Evolutionary conservation across 371 early-diverging fungal genomes (phyloP).

Genomic region (Rhizomucor miehei): DNA sequence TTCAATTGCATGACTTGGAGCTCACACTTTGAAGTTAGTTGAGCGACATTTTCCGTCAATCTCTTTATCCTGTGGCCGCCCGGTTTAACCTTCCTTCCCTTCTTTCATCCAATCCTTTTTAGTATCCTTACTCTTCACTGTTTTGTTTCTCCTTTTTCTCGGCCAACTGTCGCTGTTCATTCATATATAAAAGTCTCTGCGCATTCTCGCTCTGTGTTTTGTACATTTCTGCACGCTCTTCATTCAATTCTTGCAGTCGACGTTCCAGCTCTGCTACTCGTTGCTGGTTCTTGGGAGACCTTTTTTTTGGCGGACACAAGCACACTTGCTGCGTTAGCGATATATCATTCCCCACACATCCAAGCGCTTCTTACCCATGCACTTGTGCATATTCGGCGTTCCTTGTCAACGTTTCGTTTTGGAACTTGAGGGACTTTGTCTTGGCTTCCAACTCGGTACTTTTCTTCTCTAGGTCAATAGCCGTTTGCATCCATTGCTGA

Average conservation of each 20-base stretch:
- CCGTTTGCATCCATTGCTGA: slow-evolving; percentile 23
- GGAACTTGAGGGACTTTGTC: slow-evolving; percentile 2
- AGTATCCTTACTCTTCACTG: slow-evolving; percentile 62
- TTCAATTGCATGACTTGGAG: slow-evolving; percentile 56
- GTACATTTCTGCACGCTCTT: slow-evolving; percentile 88
- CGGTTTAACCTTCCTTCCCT: too few relatives aligned
- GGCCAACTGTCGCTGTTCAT: slow-evolving; percentile 67
- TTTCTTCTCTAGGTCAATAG: slow-evolving; percentile 21
- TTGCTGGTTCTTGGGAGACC: slow-evolving; percentile 50
- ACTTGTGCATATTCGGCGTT: slow-evolving; percentile 7
- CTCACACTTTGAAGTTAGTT: slow-evolving; percentile 45
- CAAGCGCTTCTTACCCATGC: slow-evolving; percentile 6
- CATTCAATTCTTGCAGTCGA: slow-evolving; percentile 72
- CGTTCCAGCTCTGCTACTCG: slow-evolving; percentile 72
- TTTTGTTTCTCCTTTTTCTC: slow-evolving; percentile 61
- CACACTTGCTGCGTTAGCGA: too few relatives aligned
- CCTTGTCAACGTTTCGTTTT: slow-evolving; percentile 4
- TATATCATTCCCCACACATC: neutral
- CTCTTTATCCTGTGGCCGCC: slow-evolving; percentile 54
- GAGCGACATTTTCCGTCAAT: slow-evolving; percentile 39
- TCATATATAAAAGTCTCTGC: slow-evolving; percentile 82
- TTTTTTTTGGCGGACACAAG: slow-evolving; percentile 7
- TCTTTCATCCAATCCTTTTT: neutral
- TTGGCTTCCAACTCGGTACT: slow-evolving; percentile 12
- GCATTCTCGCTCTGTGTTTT: slow-evolving; percentile 89